Conservation (phyloP, 768 basidiomycete genomes). For the Russula brevipes region DNA sequence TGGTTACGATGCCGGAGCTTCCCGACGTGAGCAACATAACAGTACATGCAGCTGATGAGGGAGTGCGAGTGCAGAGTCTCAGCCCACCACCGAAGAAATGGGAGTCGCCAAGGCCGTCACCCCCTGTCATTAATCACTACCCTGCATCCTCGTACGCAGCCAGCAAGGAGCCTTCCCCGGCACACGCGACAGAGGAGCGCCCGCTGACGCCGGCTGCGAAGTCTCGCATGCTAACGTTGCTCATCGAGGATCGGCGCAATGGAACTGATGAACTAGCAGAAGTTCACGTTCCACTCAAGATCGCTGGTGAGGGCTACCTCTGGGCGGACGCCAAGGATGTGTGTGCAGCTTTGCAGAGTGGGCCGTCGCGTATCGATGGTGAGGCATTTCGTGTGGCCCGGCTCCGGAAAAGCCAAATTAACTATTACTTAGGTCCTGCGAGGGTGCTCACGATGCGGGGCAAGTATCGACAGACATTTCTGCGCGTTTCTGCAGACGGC, state of each 20-base stretch:
- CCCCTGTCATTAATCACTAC: background rate
- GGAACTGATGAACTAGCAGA: constrained; percentile 58
- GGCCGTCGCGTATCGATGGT: constrained; percentile 71
- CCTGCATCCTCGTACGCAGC: background rate
- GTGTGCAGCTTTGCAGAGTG: constrained; percentile 50
- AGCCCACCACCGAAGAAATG: constrained; percentile 4
- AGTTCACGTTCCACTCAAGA: constrained; percentile 53
- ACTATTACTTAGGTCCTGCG: constrained; percentile 16
- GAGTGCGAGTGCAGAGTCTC: constrained; percentile 6
- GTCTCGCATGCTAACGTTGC: constrained; percentile 55
- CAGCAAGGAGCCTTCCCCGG: constrained; percentile 7
- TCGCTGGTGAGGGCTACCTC: constrained; percentile 48
- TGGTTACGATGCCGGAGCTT: constrained; percentile 2
- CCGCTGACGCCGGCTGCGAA: constrained; percentile 1
- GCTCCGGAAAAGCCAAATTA: background rate
- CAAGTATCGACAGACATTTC: constrained; percentile 21
- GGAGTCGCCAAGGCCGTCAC: constrained; percentile 1
- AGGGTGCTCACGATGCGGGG: constrained; percentile 23
- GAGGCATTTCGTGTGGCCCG: background rate
- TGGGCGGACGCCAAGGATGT: constrained; percentile 71
- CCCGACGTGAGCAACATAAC: background rate
- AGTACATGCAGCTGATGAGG: background rate
- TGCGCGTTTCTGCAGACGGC: constrained; percentile 19
- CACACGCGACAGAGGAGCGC: background rate
- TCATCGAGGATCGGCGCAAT: constrained; percentile 59